phyloP scores from a whole-genome alignment of 352 stramenopile genomes.

The Pythium scleroteichum region DNA sequence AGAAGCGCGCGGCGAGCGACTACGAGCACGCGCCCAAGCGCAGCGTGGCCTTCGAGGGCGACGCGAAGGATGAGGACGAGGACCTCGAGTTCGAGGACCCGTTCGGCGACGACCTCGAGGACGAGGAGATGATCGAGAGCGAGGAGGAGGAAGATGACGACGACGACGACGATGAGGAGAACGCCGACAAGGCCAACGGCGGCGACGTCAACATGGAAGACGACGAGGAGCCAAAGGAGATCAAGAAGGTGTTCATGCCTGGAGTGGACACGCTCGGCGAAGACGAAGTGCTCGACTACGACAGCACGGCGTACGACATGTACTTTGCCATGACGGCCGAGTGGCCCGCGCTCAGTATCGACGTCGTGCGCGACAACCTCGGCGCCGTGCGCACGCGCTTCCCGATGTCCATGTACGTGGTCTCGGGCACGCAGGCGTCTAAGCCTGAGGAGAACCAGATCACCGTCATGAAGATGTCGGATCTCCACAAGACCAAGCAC shows the following conservation, averaged over 20 bases:
- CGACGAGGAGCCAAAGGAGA: constrained; percentile 51
- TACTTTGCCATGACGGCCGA: constrained; percentile 98
- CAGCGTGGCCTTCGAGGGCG: constrained; percentile 37
- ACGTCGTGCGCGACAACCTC: constrained; percentile 96
- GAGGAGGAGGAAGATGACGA: constrained; percentile 63
- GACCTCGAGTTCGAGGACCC: constrained; percentile 88
- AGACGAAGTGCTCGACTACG: constrained; percentile 97
- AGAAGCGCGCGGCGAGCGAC: constrained; percentile 68
- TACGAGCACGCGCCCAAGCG: constrained; percentile 53
- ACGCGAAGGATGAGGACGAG: constrained; percentile 41
- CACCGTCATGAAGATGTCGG: constrained; percentile 97
- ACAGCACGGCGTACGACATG: constrained; percentile 99
- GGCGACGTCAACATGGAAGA: constrained; percentile 68
- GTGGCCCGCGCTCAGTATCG: constrained; percentile 98
- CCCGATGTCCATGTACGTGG: constrained; percentile 95
- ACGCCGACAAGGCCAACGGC: constrained; percentile 47
- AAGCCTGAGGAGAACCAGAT: constrained; percentile 95
- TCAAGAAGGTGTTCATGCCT: constrained; percentile 94
- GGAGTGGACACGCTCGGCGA: constrained; percentile 89
- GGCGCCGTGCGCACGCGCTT: constrained; percentile 93
- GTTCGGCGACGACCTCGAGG: constrained; percentile 89
- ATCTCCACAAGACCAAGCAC: constrained; percentile 94
- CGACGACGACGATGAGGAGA: constrained; percentile 46
- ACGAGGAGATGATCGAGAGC: constrained; percentile 89
- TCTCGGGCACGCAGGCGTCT: constrained; percentile 96